These are phyloP conservation scores for Hypoxylon perforatum DNA, from an alignment of 495 filamentous ascomycete genomes.

Conservation along the genomic window DNA sequence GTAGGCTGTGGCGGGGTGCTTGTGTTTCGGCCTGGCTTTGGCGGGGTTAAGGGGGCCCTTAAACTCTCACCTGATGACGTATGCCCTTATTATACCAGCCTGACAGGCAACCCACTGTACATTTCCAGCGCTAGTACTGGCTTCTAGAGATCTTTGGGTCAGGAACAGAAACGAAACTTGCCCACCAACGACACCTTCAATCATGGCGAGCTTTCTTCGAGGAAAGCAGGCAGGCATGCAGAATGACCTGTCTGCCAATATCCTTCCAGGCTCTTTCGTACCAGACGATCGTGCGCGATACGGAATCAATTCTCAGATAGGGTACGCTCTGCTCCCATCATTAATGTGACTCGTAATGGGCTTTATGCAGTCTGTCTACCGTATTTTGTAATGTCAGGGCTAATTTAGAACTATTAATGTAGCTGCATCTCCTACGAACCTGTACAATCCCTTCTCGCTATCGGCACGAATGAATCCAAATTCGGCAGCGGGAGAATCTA, in stretches of 20 bases:
- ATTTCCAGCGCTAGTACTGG: too few relatives aligned
- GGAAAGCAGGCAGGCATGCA: constrained; percentile 93
- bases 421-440: constrained; percentile 89
- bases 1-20: too few relatives aligned
- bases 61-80: constrained; percentile 31
- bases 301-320: constrained; percentile 89
- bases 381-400: background rate
- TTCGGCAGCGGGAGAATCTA: constrained; percentile 86
- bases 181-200: constrained; percentile 24
- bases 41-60: constrained; percentile 2
- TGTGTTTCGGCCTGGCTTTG: background rate
- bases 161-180: background rate
- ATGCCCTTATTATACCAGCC: background rate
- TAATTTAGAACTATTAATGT: constrained; percentile 33
- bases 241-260: constrained; percentile 85
- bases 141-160: background rate
- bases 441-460: constrained; percentile 90
- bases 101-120: too few relatives aligned
- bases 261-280: constrained; percentile 77
- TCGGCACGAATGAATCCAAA: constrained; percentile 85
- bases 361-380: background rate
- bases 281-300: constrained; percentile 87
- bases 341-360: background rate
- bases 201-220: constrained; percentile 86
- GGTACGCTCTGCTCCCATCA: constrained; percentile 47